Evolutionary conservation across 495 filamentous ascomycete species (phyloP), one percentile per base, ranked within the genome.

Genomic region (Penicillium silybi): DNA sequence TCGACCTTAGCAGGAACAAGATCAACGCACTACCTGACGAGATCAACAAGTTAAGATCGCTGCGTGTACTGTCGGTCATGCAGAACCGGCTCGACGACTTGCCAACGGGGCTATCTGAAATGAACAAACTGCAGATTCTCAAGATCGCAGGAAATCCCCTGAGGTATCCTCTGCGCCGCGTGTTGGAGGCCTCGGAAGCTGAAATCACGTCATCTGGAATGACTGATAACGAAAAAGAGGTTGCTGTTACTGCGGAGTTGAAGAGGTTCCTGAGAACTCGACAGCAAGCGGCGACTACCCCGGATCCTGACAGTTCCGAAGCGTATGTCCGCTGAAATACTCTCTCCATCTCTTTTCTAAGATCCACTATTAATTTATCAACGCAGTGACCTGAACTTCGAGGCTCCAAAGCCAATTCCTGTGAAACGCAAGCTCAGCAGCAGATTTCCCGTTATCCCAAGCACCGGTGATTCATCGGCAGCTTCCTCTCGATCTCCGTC

Each of bases 141-240:
- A 95, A 92, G 63, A 75, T 97, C 13, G 85, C 89, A 38, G 89
- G 88, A 29, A 97, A 97, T 59, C 89, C 90, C 13, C 76, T 96
- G 53, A 67, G 67, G 34, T 61, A 68, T 48, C 76, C 78, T 35
- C 56, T 81, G 25, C 70, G 73, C 26, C 64, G 62, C 11, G 68
- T 78, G 18, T 39, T 81, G 8, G 73, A 75, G 42, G 58, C 59
- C 27, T 69, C 71, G 11, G 75, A 77, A 26, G 56, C 63, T 18
- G 75, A 80, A 43, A 68, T 68, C 20, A 64, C 70, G 4, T 65
- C 71, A 1, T 70, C 71, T 4, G 29, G 29, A 15, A 67, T 76
- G 53, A 76, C 75, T 2, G 80, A 83, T 37, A 78, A 78, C 32
- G 80, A 83, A 60, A 78, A 82, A 42, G 88, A 92, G 50, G 82